phyloP scores from a whole-genome alignment of 805 yeast species.

The Wickerhamomyces sydowiorum region DNA sequence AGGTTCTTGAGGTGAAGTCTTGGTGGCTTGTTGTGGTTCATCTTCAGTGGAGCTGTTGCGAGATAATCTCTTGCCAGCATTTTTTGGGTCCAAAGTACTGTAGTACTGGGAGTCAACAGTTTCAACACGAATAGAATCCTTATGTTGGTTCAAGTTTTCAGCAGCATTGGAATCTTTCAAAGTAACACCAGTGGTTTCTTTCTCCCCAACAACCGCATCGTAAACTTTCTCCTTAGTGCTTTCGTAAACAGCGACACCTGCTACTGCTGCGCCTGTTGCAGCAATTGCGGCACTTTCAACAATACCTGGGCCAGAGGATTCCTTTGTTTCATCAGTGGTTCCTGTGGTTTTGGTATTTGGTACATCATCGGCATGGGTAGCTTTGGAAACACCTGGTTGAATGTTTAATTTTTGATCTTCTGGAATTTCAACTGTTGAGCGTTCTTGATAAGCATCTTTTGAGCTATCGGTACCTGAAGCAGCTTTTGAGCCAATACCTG shows the following conservation, averaged over 20 bases:
- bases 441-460: slow-evolving; percentile 7
- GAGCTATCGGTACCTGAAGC: background rate
- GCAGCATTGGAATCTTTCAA: background rate
- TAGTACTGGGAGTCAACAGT: background rate
- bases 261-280: slow-evolving; percentile 4
- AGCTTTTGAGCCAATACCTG: too few species aligned
- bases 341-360: background rate
- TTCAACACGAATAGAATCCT: background rate
- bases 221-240: background rate
- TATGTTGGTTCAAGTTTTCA: background rate
- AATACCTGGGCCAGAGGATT: background rate
- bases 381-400: slow-evolving; percentile 6
- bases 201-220: background rate
- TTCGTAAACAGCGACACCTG: background rate
- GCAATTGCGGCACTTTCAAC: slow-evolving; percentile 1
- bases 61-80: slow-evolving; percentile 7
- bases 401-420: slow-evolving; percentile 14
- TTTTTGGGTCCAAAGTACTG: slow-evolving; percentile 18
- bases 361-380: slow-evolving; percentile 3
- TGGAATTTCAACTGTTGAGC: slow-evolving; percentile 16
- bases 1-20: too few species aligned
- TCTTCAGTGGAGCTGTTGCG: background rate
- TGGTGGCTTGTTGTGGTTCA: background rate
- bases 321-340: slow-evolving; percentile 1
- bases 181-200: background rate